A percentile compares a stretch with the other conserved stretches of the same genome.
phyloP scores from a whole-genome alignment of 75 land plant genomes.

The Pinus tabuliformis region DNA sequence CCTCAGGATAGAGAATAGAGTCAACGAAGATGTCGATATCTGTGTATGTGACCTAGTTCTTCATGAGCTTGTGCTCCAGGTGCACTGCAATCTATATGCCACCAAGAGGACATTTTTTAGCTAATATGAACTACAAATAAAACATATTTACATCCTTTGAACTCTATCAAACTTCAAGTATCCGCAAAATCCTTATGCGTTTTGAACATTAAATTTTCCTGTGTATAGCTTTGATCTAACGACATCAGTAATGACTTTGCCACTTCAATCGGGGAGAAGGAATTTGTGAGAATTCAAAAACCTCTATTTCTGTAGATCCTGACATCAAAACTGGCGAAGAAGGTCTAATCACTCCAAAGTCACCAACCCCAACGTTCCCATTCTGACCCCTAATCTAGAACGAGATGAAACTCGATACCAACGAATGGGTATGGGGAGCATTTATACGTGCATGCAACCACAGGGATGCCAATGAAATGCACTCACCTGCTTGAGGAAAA shows the following conservation, averaged over 20 bases:
- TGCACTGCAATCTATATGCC: no score
- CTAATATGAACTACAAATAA: conserved; percentile 94
- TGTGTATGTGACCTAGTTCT: no score
- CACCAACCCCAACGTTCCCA: not conserved
- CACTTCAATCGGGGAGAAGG: not conserved
- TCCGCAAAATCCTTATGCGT: not conserved
- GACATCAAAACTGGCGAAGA: no score
- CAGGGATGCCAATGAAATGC: no score
- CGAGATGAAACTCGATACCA: no score
- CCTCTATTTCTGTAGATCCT: no score
- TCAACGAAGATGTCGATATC: no score
- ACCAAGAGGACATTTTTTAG: conserved; percentile 78
- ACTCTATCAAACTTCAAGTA: not conserved
- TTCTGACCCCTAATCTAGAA: not conserved
- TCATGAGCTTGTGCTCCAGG: no score
- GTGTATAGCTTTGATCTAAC: not conserved
- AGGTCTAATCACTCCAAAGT: not conserved
- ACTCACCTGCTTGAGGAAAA: no score
- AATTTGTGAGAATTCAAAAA: not conserved
- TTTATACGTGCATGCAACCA: no score
- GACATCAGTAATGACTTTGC: not conserved
- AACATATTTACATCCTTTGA: conserved; percentile 46
- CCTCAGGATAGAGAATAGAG: conserved; percentile 51
- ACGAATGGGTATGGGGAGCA: no score
- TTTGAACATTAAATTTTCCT: not conserved